Percentiles rank a stretch among this genome's conserved stretches.
phyloP scores from a whole-genome alignment of 352 stramenopile species.

The Phytophthora ramorum region DNA sequence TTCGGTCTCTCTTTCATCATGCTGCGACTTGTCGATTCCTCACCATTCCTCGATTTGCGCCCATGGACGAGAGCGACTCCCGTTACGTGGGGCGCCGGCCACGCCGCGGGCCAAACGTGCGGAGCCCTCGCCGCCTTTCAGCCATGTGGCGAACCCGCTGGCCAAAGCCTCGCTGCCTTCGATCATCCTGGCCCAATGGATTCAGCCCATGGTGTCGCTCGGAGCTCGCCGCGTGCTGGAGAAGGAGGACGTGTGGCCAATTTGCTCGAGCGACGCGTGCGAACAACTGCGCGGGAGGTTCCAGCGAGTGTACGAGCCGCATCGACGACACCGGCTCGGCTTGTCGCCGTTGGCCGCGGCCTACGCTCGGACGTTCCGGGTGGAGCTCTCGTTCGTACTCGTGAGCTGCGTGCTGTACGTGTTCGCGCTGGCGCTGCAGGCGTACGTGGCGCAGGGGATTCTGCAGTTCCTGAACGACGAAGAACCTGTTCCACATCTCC shows the following conservation, averaged over 20 bases:
- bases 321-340: not conserved
- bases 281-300: not conserved
- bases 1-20: too few species aligned
- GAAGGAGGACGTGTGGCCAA: conserved; percentile 37
- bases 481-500: conserved; percentile 27
- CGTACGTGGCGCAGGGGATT: conserved; percentile 33
- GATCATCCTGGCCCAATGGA: conserved; percentile 39
- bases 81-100: conserved; percentile 20
- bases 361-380: conserved; percentile 25
- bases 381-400: too few species aligned
- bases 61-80: conserved; percentile 2
- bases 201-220: conserved; percentile 43
- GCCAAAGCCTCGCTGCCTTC: conserved; percentile 38
- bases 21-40: conserved; percentile 13
- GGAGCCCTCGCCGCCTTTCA: conserved; percentile 11
- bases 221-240: conserved; percentile 35
- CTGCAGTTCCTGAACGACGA: conserved; percentile 39
- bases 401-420: too few species aligned
- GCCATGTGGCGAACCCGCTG: conserved; percentile 44
- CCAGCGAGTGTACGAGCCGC: not conserved
- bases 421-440: too few species aligned
- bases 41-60: conserved; percentile 8
- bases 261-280: conserved; percentile 36
- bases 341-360: conserved; percentile 31
- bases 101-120: conserved; percentile 4